phyloP scores from a whole-genome alignment of 2,329 filamentous ascomycete genomes.

The Tolypocladium album region DNA sequence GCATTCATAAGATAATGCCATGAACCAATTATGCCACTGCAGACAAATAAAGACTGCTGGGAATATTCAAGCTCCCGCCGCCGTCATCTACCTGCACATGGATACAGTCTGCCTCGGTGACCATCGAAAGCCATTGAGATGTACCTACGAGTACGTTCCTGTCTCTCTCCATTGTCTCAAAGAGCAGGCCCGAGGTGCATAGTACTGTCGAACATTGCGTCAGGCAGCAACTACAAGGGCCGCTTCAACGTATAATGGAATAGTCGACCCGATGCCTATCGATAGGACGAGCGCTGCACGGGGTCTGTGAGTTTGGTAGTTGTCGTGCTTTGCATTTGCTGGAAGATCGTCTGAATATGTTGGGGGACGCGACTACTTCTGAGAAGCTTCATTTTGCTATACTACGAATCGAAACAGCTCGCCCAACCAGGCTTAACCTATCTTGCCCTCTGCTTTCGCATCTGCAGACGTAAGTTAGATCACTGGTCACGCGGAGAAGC shows the following conservation, averaged over 20 bases:
- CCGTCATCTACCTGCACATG: neutral
- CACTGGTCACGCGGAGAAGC: neutral
- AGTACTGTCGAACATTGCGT: neutral
- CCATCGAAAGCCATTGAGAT: neutral
- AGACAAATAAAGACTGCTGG: neutral
- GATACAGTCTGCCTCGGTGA: neutral
- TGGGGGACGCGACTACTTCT: neutral
- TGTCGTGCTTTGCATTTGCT: neutral
- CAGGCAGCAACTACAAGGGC: neutral
- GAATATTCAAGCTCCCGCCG: neutral
- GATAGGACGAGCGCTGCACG: neutral
- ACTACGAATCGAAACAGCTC: neutral
- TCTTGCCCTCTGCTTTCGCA: constrained; percentile 64
- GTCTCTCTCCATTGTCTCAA: neutral
- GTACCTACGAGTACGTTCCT: neutral
- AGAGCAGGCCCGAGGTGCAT: neutral
- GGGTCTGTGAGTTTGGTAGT: neutral
- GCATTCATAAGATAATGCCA: too few relatives aligned
- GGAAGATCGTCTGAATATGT: neutral
- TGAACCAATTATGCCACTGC: too few relatives aligned
- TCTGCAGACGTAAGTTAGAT: constrained; percentile 33
- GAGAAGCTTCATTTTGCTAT: neutral
- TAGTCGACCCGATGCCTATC: neutral
- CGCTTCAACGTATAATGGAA: neutral
- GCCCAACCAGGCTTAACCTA: constrained; percentile 27